Base-by-base conservation (phyloP, 2,329 filamentous ascomycete species). In the Aspergillus japonicus region DNA sequence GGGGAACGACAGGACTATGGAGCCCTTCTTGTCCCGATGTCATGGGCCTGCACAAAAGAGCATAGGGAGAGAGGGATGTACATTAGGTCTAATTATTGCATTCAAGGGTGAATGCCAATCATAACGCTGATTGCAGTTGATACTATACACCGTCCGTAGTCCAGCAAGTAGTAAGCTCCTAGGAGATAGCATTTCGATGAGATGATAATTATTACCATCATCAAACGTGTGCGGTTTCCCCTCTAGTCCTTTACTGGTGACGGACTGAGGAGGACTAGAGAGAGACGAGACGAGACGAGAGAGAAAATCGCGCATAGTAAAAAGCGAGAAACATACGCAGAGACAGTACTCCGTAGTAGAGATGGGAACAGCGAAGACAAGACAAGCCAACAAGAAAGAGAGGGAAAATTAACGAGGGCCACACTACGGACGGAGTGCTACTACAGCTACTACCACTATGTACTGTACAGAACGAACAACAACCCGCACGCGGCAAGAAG, bases 221-320 rank as follows among this genome's bases (percentile, higher is more conserved):
- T 59, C 33, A 57, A 44, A 44, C 5, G 39, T 44, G 39, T 19
- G 39, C 39, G 14, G 39, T 44, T 44, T 44, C 39, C 16, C 39
- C 39, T 44, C 39, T 44, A 44, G 39, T 44, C 39, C 39, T 44
- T 19, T 19, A 57, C 51, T 59, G 24, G 48, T 62, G 60, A 57
- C 62, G 51, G 61, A 44, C n/a, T 57, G 54, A 54, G 60, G 59
- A 35, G 52, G 60, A 47, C 63, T 26, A 48, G 54, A 58, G 48
- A 35, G 52, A 29, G 26, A 29, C 6, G 26, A 29, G 23, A 23
- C 23, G 26, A 29, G 21, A 21, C 1, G 21, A 21, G 24, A 26
- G 26, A 29, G 62, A 68, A 68, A 68, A 68, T 68, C 66, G 66
- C 66, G 66, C 66, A 68, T 68, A 68, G 66, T 65, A 66, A 66